phyloP scores from a whole-genome alignment of 495 filamentous ascomycete species.

The Arthonia radiata region DNA sequence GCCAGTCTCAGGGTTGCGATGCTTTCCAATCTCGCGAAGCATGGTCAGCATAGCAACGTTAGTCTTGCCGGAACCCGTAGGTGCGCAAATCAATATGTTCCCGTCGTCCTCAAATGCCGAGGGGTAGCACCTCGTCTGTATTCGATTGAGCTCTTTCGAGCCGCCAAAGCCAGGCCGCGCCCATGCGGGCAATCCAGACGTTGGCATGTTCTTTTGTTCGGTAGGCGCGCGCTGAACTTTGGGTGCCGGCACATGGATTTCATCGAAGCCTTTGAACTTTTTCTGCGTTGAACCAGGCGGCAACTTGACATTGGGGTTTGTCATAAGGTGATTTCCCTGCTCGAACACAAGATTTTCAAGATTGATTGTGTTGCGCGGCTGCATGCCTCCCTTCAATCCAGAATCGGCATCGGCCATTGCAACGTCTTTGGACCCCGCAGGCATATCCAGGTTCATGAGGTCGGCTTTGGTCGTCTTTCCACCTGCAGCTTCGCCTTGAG shows the following conservation, averaged over 20 bases:
- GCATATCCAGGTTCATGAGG: constrained; percentile 75
- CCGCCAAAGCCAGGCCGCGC: constrained; percentile 63
- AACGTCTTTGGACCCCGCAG: constrained; percentile 26
- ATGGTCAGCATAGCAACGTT: constrained; percentile 98
- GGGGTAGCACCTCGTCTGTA: constrained; percentile 81
- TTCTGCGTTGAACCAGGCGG: constrained; percentile 87
- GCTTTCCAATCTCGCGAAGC: constrained; percentile 86
- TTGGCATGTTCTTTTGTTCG: constrained; percentile 52
- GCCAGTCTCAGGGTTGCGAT: constrained; percentile 63
- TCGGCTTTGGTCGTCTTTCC: constrained; percentile 66
- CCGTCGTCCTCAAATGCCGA: constrained; percentile 83
- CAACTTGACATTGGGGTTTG: constrained; percentile 83
- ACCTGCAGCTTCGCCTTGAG: constrained; percentile 1
- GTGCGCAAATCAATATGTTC: constrained; percentile 93
- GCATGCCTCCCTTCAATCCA: constrained; percentile 57
- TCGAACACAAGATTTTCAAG: constrained; percentile 92
- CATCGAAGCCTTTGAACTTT: constrained; percentile 92
- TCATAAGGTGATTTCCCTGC: constrained; percentile 96
- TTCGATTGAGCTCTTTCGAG: constrained; percentile 65
- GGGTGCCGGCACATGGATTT: constrained; percentile 85
- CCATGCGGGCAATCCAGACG: constrained; percentile 81
- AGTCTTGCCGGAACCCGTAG: constrained; percentile 93
- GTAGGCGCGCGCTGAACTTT: constrained; percentile 58
- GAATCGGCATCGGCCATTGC: constrained; percentile 29
- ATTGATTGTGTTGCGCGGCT: constrained; percentile 70